A percentile compares a stretch with the other conserved stretches of the same genome.
These are phyloP conservation scores for Chlorella vulgaris DNA, from an alignment of 139 green algal species.

Conservation along the genomic window DNA sequence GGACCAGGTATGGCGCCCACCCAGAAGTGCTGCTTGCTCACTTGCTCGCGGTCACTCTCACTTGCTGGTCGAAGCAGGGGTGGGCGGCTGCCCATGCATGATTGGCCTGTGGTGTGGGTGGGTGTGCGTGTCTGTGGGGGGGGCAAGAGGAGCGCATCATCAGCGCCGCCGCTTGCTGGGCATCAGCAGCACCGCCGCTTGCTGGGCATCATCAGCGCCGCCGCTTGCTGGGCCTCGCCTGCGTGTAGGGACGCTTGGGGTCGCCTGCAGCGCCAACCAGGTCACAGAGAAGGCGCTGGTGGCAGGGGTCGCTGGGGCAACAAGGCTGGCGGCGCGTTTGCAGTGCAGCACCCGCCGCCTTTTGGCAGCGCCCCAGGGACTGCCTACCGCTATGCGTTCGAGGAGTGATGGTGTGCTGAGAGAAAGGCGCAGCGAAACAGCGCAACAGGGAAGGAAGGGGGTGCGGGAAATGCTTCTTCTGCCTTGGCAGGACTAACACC, in stretches of 20 bases:
- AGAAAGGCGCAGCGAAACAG: no score
- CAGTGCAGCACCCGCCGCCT: background rate
- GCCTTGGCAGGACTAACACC: no score
- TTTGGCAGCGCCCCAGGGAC: background rate
- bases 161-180: background rate
- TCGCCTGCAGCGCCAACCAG: background rate
- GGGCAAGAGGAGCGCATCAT: background rate
- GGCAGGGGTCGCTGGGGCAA: background rate
- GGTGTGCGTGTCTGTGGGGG: background rate
- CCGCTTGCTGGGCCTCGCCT: background rate
- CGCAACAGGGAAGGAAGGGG: no score
- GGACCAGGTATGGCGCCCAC: background rate
- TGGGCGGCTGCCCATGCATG: no score
- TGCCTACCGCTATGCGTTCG: background rate
- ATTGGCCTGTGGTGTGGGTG: no score
- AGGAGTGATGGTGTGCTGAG: constrained; percentile 1
- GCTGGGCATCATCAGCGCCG: background rate
- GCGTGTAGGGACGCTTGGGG: background rate
- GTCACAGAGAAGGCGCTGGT: background rate
- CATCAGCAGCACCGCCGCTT: background rate
- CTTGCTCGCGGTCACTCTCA: background rate
- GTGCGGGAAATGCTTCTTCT: no score
- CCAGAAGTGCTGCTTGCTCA: background rate
- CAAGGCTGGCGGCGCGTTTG: background rate
- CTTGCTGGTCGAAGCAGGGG: no score